Evolutionary conservation across 805 yeast genomes (phyloP), one percentile per base, ranked within the genome.

Genomic region (Candida parachauliodes): DNA sequence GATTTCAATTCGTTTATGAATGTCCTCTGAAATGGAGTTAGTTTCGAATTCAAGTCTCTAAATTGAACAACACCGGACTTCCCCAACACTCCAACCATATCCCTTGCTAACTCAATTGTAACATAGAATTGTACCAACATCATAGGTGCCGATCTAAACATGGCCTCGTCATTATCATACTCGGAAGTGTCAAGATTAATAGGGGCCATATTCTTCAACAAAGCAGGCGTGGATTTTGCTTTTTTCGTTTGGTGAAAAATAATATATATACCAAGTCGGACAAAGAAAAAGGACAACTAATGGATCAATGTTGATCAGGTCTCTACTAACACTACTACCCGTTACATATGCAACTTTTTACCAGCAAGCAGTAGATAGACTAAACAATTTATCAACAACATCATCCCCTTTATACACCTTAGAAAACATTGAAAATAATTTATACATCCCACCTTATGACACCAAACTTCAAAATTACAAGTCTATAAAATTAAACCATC

Each of bases 81-180:
- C 6, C 74, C 74, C 20, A 69, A 45, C 1, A 57, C 55, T 32
- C 51, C 53, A 14, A 66, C 71, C 40, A 66, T 59, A 34, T 68
- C 73, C 33, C 73, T 42, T 6, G 72, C 71, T 47, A 68, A 49
- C 45, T 71, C 76, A 12, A 60, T 60, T 16, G 76, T 68, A 20
- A 71, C 70, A 44, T 68, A 71, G 53, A 71, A 65, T 42, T 71
- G 76, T 10, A 70, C 74, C 31, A 71, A 50, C 2, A 69, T 55
- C 76, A 71, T 71, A 8, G 74, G 72, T 8, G 76, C 75, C 18
- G 74, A 67, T 32, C 76, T 49, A 47, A 66, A 68, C 11, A 68
- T 60, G 18, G 70, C 69, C 52, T 68, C 73, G 9, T 31, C 20
- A 11, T 31, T 31, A 11, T 27, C 30, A 11, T 17, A 10, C 18